phyloP scores from a whole-genome alignment of 2,329 filamentous ascomycete species.

The Colletotrichum camelliae region DNA sequence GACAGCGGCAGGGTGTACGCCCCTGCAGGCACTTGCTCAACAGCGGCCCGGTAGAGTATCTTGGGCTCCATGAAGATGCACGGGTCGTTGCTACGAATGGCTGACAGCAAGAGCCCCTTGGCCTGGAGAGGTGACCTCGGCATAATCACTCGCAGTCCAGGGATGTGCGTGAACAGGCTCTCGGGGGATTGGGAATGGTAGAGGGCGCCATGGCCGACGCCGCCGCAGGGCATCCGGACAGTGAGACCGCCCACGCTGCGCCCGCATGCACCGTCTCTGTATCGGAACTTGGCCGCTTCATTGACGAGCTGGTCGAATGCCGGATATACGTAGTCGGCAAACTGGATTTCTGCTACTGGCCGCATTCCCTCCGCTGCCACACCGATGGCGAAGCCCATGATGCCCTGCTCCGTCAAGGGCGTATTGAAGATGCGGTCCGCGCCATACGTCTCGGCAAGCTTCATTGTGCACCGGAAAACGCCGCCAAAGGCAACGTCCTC shows the following conservation, averaged over 20 bases:
- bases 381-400: conserved; percentile 92
- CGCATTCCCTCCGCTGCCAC: conserved; percentile 90
- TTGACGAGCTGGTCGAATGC: conserved; percentile 96
- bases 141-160: conserved; percentile 84
- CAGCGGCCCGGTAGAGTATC: conserved; percentile 87
- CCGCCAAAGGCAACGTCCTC: conserved; percentile 98
- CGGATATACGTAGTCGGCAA: conserved; percentile 92
- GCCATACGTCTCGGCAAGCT: conserved; percentile 86
- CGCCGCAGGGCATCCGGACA: conserved; percentile 88
- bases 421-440: conserved; percentile 94
- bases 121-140: conserved; percentile 86
- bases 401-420: conserved; percentile 90
- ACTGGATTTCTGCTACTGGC: conserved; percentile 93
- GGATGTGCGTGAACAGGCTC: conserved; percentile 85
- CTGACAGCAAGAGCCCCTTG: conserved; percentile 81
- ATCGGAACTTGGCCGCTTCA: conserved; percentile 88
- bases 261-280: conserved; percentile 67
- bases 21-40: conserved; percentile 86
- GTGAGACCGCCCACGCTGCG: conserved; percentile 78
- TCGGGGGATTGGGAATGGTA: conserved; percentile 93
- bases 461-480: conserved; percentile 94
- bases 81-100: conserved; percentile 83
- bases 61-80: conserved; percentile 96
- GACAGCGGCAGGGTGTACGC: conserved; percentile 84
- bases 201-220: conserved; percentile 86